Percentiles rank a stretch among this genome's conserved stretches.
Conservation (phyloP, 139 green algal genomes). For the Chlorella vulgaris region DNA sequence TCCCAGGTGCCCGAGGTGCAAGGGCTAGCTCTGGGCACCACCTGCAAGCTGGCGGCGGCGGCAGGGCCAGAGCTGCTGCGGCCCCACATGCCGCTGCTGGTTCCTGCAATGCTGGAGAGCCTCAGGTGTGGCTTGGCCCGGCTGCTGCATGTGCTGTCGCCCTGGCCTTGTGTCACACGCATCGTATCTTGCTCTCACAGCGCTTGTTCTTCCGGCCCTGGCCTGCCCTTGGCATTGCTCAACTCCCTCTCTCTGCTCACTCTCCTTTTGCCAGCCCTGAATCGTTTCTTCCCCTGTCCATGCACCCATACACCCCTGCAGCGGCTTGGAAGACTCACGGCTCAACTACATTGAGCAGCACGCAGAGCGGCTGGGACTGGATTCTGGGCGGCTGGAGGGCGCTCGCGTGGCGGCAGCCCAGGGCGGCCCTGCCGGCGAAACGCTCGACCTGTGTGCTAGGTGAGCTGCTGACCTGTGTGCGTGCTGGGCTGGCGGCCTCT, state of each 20-base stretch:
- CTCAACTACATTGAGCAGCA: constrained; percentile 84
- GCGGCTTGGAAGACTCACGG: constrained; percentile 63
- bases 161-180: neutral
- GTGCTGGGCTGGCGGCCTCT: neutral
- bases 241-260: too few species aligned
- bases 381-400: constrained; percentile 70
- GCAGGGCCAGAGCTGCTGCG: constrained; percentile 52
- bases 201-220: neutral
- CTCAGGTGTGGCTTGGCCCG: constrained; percentile 32
- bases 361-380: constrained; percentile 64
- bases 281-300: too few species aligned
- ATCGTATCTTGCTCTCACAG: too few species aligned
- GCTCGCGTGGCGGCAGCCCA: constrained; percentile 57
- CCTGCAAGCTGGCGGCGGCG: constrained; percentile 55
- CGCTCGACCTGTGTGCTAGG: constrained; percentile 71
- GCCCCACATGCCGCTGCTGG: constrained; percentile 68
- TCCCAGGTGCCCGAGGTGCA: constrained; percentile 53
- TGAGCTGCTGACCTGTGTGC: neutral
- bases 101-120: constrained; percentile 84
- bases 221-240: too few species aligned
- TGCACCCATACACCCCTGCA: constrained; percentile 3
- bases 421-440: constrained; percentile 62
- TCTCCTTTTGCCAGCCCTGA: neutral
- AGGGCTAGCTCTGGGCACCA: constrained; percentile 55
- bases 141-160: neutral